Percentiles rank a stretch among this genome's conserved stretches.
phyloP scores from a whole-genome alignment of 2,329 filamentous ascomycete species.

The Fusarium sp. region DNA sequence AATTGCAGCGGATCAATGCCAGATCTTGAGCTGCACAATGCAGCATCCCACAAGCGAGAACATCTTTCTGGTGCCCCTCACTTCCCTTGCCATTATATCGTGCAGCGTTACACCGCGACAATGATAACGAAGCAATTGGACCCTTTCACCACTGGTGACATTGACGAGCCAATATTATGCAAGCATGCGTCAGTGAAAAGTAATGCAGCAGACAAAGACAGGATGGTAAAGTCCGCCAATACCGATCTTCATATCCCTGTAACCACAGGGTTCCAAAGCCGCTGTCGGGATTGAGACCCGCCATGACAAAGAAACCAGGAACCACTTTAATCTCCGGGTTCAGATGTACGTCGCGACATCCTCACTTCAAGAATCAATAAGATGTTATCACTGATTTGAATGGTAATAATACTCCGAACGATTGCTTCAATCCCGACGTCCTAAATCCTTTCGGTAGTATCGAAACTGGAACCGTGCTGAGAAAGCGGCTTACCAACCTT shows the following conservation, averaged over 20 bases:
- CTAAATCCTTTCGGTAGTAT: background rate
- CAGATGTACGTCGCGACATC: background rate
- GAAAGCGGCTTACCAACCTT: slow-evolving; percentile 25
- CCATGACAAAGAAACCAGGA: background rate
- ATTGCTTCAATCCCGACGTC: background rate
- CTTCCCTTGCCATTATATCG: background rate
- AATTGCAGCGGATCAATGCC: background rate
- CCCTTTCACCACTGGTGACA: background rate
- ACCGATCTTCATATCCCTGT: background rate
- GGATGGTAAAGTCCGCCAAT: background rate
- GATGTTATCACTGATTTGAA: background rate
- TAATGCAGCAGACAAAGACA: fast-evolving
- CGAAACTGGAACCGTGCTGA: slow-evolving; percentile 13
- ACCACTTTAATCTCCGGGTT: background rate
- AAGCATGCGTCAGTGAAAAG: slow-evolving; percentile 1
- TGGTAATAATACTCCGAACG: background rate
- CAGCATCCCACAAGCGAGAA: too few relatives aligned
- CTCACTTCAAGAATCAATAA: background rate
- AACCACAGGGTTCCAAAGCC: background rate
- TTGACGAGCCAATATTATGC: background rate
- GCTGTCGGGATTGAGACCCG: background rate
- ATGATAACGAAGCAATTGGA: background rate
- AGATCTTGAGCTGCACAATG: background rate
- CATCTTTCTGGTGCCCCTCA: background rate
- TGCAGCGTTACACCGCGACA: background rate